These are phyloP conservation scores for Coemansia sp. DNA, from an alignment of 192 early-diverging fungal genomes.

Conservation along the genomic window DNA sequence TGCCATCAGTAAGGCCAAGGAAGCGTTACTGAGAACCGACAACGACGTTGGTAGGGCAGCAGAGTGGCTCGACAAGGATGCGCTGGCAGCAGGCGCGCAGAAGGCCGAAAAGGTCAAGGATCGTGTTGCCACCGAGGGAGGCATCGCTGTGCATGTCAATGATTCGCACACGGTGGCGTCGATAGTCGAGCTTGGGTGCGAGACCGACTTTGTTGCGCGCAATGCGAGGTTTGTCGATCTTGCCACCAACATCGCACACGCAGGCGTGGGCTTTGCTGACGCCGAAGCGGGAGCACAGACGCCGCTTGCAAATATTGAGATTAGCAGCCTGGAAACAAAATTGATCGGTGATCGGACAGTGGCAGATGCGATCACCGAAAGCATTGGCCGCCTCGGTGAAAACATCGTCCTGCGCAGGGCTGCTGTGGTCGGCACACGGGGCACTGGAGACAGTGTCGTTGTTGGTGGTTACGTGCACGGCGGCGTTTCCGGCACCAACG, in stretches of 20 bases:
- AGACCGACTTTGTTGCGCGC: slow-evolving; percentile 95
- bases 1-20: slow-evolving; percentile 81
- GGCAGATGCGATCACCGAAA: slow-evolving; percentile 65
- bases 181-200: slow-evolving; percentile 76
- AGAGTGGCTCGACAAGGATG: slow-evolving; percentile 76
- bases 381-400: slow-evolving; percentile 86
- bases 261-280: slow-evolving; percentile 6
- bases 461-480: slow-evolving; percentile 75
- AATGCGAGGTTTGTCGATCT: slow-evolving; percentile 75
- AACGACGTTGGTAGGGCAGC: slow-evolving; percentile 78
- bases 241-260: slow-evolving; percentile 45
- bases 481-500: slow-evolving; percentile 36
- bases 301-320: slow-evolving; percentile 13
- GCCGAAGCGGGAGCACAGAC: neutral
- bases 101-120: slow-evolving; percentile 81
- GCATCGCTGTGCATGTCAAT: slow-evolving; percentile 56
- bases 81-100: slow-evolving; percentile 63
- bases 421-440: slow-evolving; percentile 20
- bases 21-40: slow-evolving; percentile 70
- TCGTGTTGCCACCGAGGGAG: slow-evolving; percentile 77
- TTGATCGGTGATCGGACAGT: slow-evolving; percentile 47
- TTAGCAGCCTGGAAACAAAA: slow-evolving; percentile 4
- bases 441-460: slow-evolving; percentile 22
- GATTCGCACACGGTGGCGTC: slow-evolving; percentile 54
- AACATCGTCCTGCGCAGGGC: slow-evolving; percentile 82